Evolutionary conservation across 257 asterid genomes (phyloP).

Genomic region (Ilex aquifolium): DNA sequence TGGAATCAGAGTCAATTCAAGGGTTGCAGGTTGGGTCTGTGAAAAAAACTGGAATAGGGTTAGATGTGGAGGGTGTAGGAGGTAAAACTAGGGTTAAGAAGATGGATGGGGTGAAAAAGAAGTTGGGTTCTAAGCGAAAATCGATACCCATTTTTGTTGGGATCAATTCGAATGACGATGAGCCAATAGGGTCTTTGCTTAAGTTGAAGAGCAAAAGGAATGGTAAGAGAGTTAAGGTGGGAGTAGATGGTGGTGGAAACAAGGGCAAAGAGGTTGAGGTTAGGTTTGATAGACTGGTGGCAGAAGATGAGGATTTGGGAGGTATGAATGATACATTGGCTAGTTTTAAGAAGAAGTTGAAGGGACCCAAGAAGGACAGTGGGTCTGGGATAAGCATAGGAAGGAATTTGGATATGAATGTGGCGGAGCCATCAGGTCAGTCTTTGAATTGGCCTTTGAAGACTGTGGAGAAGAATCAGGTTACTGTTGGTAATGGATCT

Average conservation of each 20-base stretch:
- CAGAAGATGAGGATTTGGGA: slow-evolving; percentile 46
- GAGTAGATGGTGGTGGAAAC: slow-evolving; percentile 32
- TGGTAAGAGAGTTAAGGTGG: slow-evolving; percentile 50
- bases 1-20: slow-evolving; percentile 6
- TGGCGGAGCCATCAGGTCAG: slow-evolving; percentile 24
- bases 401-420: slow-evolving; percentile 21
- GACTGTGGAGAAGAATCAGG: slow-evolving; percentile 25
- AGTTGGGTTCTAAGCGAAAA: slow-evolving; percentile 48
- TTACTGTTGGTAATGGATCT: slow-evolving; percentile 27
- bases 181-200: slow-evolving; percentile 71
- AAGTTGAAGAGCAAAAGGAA: slow-evolving; percentile 57
- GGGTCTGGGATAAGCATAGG: slow-evolving; percentile 28
- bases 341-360: slow-evolving; percentile 72
- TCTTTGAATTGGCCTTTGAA: slow-evolving; percentile 27
- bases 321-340: slow-evolving; percentile 95
- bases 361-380: slow-evolving; percentile 62
- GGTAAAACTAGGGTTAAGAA: slow-evolving; percentile 45
- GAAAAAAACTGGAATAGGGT: slow-evolving; percentile 43
- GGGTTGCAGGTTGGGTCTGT: slow-evolving; percentile 11
- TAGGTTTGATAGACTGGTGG: slow-evolving; percentile 19
- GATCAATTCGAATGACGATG: slow-evolving; percentile 69
- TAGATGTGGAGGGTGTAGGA: slow-evolving; percentile 38
- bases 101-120: slow-evolving; percentile 62
- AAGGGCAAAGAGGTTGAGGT: slow-evolving; percentile 31
- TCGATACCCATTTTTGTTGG: slow-evolving; percentile 26